Evolutionary conservation across 169 alveolate genomes (phyloP).

Genomic region (Besnoitia besnoiti): DNA sequence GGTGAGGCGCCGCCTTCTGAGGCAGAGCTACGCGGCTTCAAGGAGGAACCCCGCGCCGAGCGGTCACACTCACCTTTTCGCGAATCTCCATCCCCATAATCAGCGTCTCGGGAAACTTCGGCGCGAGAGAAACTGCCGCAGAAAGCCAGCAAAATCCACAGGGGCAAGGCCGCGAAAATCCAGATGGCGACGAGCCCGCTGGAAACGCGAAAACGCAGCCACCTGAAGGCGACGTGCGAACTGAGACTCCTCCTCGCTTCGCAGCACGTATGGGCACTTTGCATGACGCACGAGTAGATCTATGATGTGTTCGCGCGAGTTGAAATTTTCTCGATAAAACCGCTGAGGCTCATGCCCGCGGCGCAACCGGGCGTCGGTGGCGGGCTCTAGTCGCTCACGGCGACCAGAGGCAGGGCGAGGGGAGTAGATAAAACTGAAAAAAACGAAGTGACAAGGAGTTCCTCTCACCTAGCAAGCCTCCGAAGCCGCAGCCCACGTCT

Average conservation of each 20-base stretch:
- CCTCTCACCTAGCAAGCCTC: slow-evolving; percentile 79
- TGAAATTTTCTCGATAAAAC: no score
- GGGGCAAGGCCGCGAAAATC: neutral
- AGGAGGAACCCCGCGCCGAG: neutral
- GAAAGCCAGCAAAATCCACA: neutral
- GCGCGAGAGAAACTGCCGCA: slow-evolving; percentile 77
- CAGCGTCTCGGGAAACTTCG: slow-evolving; percentile 75
- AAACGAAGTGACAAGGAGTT: neutral
- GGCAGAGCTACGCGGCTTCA: neutral
- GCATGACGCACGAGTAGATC: no score
- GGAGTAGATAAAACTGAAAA: neutral
- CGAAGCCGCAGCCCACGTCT: slow-evolving; percentile 92
- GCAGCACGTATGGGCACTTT: no score
- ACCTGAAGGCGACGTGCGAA: no score
- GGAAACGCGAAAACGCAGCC: neutral
- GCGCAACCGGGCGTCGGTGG: no score
- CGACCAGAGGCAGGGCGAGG: neutral
- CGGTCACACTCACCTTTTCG: slow-evolving; percentile 75
- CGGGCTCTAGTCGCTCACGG: no score
- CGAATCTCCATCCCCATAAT: slow-evolving; percentile 89
- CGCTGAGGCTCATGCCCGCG: no score
- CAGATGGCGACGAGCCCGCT: neutral
- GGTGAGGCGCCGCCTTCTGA: no score
- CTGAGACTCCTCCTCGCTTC: no score
- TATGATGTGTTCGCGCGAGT: no score